Evolutionary conservation across 176 grass and related monocot genomes (phyloP), one percentile per base, ranked within the genome.

Genomic region (maize (Zea mays)): DNA sequence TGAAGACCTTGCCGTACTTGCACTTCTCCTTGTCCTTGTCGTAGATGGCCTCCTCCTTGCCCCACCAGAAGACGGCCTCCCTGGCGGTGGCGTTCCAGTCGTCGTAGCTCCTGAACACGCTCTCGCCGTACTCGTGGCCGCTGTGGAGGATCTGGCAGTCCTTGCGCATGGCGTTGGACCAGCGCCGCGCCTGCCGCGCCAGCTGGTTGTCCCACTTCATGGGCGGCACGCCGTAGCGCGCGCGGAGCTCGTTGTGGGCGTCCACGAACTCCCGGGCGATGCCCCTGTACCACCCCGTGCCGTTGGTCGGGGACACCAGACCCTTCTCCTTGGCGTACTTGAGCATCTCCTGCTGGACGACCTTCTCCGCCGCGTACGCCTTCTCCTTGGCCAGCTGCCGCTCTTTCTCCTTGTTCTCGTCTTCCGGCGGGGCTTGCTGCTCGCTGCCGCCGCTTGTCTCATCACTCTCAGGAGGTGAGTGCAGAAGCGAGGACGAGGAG

Each of bases 101-200:
- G 15, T 39, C 8, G 17, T 4, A 2, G 65, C 62, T 82, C 4
- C 8, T 0, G 69, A 19, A 88, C 8, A 88, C 10, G 63, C 76
- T 80, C 86, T 88, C 69, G 1, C 69, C 81, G 61, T 38, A 79
- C 5, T 2, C 10, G 17, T 0, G 2, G 4, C 2, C 12, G 6
- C 64, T 75, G 81, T 84, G 86, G n/a, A 10, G 17, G 5, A 62
- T 5, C 76, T 38, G 1, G 86, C 86, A 88, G 21, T 76, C 56
- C 55, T 10, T 17, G 10, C 82, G 63, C 38, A 75, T 36, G 8
- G 40, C 4, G 54, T 74, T 46, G 4, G 55, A 57, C 86, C 86
- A 88, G 1, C 81, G 86, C 36, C 86, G 75, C 5, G 86, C 86
- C 36, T 69, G 34, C 14, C 45, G 5, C 0, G 86, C 86, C 69